Evolutionary conservation across 2,329 filamentous ascomycete species (phyloP), one percentile per base, ranked within the genome.

Genomic region (Pseudogymnoascus sp.): DNA sequence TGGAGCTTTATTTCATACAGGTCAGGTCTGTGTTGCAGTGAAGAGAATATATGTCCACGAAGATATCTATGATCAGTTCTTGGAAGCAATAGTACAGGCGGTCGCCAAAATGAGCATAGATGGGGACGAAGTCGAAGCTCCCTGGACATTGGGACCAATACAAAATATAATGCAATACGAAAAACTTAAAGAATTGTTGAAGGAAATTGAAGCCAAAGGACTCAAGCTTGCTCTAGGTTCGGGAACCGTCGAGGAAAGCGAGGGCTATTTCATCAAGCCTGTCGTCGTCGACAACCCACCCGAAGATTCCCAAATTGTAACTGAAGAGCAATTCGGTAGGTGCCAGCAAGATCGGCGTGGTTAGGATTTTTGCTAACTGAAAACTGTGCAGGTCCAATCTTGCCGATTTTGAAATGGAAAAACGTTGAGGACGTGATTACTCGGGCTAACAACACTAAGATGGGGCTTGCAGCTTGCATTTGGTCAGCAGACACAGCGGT

Each of bases 141-240:
- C 36, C 36, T 39, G 36, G 36, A 78, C 29, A 75, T 73, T 29
- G 75, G 80, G 82, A 1, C 85, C 85, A 0, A 72, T 88, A 3
- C 83, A 84, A 62, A 88, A 88, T 72, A 73, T 77, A 65, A 79
- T 83, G 78, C 85, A 88, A 71, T 88, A 78, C 68, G 81, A 85
- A 57, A 79, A 78, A 24, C 81, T 84, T 33, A 80, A 79, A 66
- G 70, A 74, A 11, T 78, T 85, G 63, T 76, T 86, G 54, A 75
- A 76, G 6, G 80, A 84, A 50, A 81, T 80, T 63, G 76, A 79
- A 67, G 74, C 76, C 65, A 78, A 80, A 33, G 79, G 80, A 60
- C 77, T 81, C 65, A 77, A 78, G 13, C 74, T 82, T 29, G 78
- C 78, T 1, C 66, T 76, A 3, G 81, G 80, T 3, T 81, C 81